Base-by-base conservation (phyloP, 345 rosid species). In the Luvunga scandens region DNA sequence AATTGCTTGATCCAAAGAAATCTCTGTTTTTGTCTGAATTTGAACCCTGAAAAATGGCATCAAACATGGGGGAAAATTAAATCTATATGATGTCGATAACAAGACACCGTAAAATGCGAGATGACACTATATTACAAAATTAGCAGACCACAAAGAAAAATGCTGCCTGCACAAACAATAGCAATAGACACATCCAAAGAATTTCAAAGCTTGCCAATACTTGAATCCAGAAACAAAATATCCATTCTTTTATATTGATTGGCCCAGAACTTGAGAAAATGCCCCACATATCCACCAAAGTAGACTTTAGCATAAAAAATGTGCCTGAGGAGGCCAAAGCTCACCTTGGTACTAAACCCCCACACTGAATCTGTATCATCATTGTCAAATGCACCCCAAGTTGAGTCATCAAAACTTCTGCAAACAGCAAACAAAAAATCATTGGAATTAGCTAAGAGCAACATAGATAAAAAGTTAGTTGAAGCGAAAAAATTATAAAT, bases 311-410 rank as follows among this genome's bases (percentile, higher is more conserved):
- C 56, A 59, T 48, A 16, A 28, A 66, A 34, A 56, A 69, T 9
- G 55, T 21, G 59, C 50, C 31, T 53, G 72, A 75, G 42, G 75
- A 78, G 62, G 77, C 74, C 61, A 34, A 42, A 71, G 57, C 88
- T 87, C 63, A 92, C 99, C 99, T 91, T 91, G 84, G 87, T 79
- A 76, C 89, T 87, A 80, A 96, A 90, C 24, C 98, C 98, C 99
- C 99, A 96, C 34, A 94, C 91, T 8, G 97, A 92, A 84, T 94
- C 99, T 42, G 86, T 85, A 84, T 96, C 99, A 86, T 96, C 98
- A 69, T 88, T 84, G 87, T 92, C 99, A 75, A 96, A 94, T 57
- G 94, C 95, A 77, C 98, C 97, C 99, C 98, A 96, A 34, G 85
- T 88, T 48, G 97, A 91, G 63, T 92, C 99, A 82, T 96, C 99